phyloP scores from a whole-genome alignment of 768 basidiomycete species.

The Leccinum truebloodii region DNA sequence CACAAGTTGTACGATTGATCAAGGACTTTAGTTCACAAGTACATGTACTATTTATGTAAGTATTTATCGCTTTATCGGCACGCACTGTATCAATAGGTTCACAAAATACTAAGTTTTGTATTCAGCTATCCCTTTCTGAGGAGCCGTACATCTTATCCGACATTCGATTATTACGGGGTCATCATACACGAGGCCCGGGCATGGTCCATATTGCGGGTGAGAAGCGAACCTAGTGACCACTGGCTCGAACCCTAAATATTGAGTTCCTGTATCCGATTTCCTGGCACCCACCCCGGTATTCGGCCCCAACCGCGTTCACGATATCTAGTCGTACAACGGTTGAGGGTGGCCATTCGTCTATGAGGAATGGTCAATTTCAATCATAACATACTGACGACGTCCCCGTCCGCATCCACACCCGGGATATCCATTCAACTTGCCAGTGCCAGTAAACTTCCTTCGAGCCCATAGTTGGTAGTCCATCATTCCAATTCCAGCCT shows the following conservation, averaged over 20 bases:
- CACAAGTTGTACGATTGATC: too few species aligned
- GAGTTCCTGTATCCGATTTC: background rate
- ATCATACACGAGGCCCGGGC: background rate
- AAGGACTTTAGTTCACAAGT: too few species aligned
- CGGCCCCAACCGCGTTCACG: background rate
- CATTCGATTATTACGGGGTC: background rate
- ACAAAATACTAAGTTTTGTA: too few species aligned
- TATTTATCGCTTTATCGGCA: constrained; percentile 31
- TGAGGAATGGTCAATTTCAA: background rate
- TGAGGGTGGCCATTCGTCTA: background rate
- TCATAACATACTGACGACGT: background rate
- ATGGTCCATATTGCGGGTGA: background rate
- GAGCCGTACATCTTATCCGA: background rate
- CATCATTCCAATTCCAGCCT: background rate
- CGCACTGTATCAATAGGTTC: constrained; percentile 26
- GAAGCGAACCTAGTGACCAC: background rate
- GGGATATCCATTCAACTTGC: background rate
- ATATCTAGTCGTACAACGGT: background rate
- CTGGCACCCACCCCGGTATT: background rate
- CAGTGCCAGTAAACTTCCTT: background rate
- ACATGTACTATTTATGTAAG: too few species aligned
- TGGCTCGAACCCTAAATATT: background rate
- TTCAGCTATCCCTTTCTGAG: too few species aligned
- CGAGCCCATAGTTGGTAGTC: background rate
- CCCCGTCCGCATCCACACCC: background rate